These are phyloP conservation scores for Ustulina deusta DNA, from an alignment of 2,329 filamentous ascomycete species.

Conservation along the genomic window DNA sequence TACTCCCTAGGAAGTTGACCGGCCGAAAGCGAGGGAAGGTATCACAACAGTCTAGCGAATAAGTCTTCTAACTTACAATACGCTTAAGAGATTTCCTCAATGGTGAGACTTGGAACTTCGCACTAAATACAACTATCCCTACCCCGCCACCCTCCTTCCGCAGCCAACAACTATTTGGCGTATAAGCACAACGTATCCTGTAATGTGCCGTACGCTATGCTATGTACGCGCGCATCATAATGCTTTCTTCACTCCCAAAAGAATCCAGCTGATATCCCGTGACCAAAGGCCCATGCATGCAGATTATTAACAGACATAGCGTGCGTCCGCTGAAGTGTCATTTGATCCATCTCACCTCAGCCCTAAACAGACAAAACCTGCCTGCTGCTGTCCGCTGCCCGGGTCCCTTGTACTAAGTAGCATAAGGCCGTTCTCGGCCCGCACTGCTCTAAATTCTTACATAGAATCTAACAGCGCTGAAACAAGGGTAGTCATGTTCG, in stretches of 20 bases:
- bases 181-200: conserved; percentile 8
- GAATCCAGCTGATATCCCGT: conserved; percentile 22
- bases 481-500: not conserved
- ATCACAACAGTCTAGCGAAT: not conserved
- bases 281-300: conserved; percentile 29
- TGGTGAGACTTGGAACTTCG: not conserved
- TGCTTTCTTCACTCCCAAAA: not conserved
- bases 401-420: not conserved
- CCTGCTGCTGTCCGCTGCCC: not conserved
- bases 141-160: conserved; percentile 13
- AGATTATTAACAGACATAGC: not conserved
- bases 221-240: not conserved
- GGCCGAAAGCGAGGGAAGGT: not conserved
- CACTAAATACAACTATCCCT: not conserved
- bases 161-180: not conserved
- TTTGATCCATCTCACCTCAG: conserved; percentile 31
- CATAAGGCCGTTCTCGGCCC: not conserved
- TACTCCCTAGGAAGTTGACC: not conserved
- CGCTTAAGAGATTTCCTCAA: not conserved
- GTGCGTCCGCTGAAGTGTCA: not conserved
- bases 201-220: not conserved
- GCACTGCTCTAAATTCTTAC: not conserved
- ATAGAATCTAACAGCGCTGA: conserved; percentile 7
- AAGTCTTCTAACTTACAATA: not conserved
- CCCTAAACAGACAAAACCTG: conserved; percentile 16